Conservation (phyloP, 139 green algal genomes). For the Tetradesmus lagerheimii region DNA sequence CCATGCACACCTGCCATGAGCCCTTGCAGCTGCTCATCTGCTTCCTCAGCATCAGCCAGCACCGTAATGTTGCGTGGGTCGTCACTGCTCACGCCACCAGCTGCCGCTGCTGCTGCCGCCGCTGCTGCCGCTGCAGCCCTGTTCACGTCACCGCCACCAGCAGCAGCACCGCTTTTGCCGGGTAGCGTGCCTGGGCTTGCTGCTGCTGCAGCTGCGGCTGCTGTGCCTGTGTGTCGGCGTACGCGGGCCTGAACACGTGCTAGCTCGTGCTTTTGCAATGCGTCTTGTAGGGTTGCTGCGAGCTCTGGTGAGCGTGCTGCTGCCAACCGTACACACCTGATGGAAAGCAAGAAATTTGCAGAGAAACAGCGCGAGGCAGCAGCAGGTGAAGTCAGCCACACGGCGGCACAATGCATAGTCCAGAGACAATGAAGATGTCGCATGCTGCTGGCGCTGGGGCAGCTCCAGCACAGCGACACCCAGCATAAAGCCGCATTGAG, state of each 20-base stretch:
- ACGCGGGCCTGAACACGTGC: constrained; percentile 38
- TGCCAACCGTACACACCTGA: constrained; percentile 39
- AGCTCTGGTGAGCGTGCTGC: constrained; percentile 34
- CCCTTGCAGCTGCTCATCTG: constrained; percentile 18
- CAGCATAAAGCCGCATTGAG: no score
- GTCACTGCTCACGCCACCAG: constrained; percentile 13
- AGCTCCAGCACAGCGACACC: no score
- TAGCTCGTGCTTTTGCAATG: constrained; percentile 29
- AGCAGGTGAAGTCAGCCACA: neutral
- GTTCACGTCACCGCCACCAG: neutral
- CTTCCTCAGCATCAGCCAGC: constrained; percentile 16
- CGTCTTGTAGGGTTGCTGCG: constrained; percentile 3
- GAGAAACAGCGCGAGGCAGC: neutral
- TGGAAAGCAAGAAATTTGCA: neutral
- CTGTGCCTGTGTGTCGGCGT: constrained; percentile 23
- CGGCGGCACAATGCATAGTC: no score
- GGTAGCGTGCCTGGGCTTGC: constrained; percentile 18
- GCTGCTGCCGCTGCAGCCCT: constrained; percentile 27
- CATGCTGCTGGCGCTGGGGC: no score
- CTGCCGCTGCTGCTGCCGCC: constrained; percentile 19
- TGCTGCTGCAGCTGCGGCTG: constrained; percentile 36
- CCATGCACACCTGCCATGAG: constrained; percentile 26
- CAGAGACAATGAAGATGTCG: no score
- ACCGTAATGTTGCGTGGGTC: constrained; percentile 36
- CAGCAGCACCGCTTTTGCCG: neutral